A percentile compares a stretch with the other conserved stretches of the same genome.
Conservation (phyloP, 2,329 filamentous ascomycete genomes). For the Boeremia exigua region DNA sequence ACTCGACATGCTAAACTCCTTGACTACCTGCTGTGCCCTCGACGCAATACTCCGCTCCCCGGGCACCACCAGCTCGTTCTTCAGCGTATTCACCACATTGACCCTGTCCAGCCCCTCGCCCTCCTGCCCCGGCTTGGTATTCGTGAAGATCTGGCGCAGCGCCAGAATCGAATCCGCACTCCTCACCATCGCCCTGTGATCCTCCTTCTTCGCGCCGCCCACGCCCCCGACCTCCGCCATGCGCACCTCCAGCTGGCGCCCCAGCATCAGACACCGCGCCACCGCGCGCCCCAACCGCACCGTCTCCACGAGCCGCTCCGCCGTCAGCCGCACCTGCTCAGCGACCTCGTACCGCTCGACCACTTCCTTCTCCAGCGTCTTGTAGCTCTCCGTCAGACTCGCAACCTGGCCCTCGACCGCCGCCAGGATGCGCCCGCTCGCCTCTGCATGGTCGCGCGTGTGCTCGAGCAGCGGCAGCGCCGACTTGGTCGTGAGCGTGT, state of each 20-base stretch:
- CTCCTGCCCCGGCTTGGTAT: conserved; percentile 72
- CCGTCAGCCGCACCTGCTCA: conserved; percentile 78
- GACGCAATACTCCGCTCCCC: conserved; percentile 76
- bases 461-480: conserved; percentile 80
- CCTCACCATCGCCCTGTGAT: conserved; percentile 79
- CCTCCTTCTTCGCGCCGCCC: conserved; percentile 63
- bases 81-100: conserved; percentile 72
- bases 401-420: conserved; percentile 82
- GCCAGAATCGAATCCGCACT: conserved; percentile 81
- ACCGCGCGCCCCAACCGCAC: conserved; percentile 78
- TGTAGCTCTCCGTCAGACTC: conserved; percentile 82
- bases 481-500: conserved; percentile 82
- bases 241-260: conserved; percentile 86
- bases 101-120: conserved; percentile 78
- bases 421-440: conserved; percentile 73
- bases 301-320: conserved; percentile 80
- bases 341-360: conserved; percentile 84
- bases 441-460: conserved; percentile 74
- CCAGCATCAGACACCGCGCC: conserved; percentile 78
- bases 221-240: conserved; percentile 70
- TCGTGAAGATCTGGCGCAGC: conserved; percentile 74
- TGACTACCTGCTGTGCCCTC: conserved; percentile 77
- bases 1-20: conserved; percentile 79
- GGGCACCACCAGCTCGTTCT: conserved; percentile 71
- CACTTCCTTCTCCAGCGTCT: conserved; percentile 84